A percentile compares a stretch with the other conserved stretches of the same genome.
Conservation (phyloP, 495 filamentous ascomycete genomes). For the Penicillium soppii region DNA sequence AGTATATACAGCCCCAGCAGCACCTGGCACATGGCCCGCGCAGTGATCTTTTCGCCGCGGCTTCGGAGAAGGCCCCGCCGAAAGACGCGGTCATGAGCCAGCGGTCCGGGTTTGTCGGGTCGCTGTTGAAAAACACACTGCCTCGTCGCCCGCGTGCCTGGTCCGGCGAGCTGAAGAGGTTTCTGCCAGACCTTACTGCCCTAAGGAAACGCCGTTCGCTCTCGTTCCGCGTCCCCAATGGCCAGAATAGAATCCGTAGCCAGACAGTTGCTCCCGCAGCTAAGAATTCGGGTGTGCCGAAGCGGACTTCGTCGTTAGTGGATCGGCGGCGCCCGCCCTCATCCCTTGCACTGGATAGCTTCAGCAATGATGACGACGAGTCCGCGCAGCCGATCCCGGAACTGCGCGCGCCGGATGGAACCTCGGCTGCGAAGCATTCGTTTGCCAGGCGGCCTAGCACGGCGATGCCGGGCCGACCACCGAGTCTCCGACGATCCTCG, state of each 20-base stretch:
- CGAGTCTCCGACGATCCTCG: constrained; percentile 56
- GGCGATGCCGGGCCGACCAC: constrained; percentile 22
- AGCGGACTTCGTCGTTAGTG: constrained; percentile 13
- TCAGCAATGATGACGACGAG: constrained; percentile 17
- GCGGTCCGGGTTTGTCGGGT: constrained; percentile 40
- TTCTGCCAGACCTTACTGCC: constrained; percentile 43
- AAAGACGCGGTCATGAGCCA: constrained; percentile 17
- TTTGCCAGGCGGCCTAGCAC: constrained; percentile 29
- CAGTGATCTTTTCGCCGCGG: constrained; percentile 11
- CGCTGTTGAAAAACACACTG: constrained; percentile 38
- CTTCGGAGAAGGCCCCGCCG: neutral
- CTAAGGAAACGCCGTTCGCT: constrained; percentile 51
- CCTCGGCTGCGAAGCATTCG: constrained; percentile 36
- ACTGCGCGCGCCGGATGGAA: constrained; percentile 29
- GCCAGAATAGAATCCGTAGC: constrained; percentile 29
- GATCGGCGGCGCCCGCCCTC: constrained; percentile 1
- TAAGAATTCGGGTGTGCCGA: neutral
- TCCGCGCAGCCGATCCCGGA: constrained; percentile 24
- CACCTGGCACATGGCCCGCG: constrained; percentile 15
- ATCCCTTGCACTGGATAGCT: neutral
- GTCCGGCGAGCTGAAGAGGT: constrained; percentile 44
- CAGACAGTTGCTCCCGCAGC: constrained; percentile 21
- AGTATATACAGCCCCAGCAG: constrained; percentile 2
- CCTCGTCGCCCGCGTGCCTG: constrained; percentile 41
- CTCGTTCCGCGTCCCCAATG: constrained; percentile 33